These are phyloP conservation scores for Macrophomina pseudophaseolina DNA, from an alignment of 2,329 filamentous ascomycete genomes.

Conservation along the genomic window DNA sequence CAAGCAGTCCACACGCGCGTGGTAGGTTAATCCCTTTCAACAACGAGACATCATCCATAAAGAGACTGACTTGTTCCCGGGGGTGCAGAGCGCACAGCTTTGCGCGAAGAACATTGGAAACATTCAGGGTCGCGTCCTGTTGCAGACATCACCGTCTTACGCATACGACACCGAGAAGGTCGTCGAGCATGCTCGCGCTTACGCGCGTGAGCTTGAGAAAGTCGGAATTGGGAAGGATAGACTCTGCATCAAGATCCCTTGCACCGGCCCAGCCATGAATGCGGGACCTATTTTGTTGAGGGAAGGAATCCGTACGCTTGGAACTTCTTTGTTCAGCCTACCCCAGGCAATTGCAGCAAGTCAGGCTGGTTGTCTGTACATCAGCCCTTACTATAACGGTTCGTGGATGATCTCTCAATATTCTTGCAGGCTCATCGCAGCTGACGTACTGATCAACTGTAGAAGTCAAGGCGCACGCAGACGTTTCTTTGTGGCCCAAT, in stretches of 20 bases:
- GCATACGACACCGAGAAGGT: slow-evolving; percentile 54
- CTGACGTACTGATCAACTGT: background rate
- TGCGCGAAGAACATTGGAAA: slow-evolving; percentile 54
- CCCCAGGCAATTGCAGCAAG: slow-evolving; percentile 57
- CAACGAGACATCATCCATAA: background rate
- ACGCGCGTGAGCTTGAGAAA: slow-evolving; percentile 53
- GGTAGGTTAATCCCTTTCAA: slow-evolving; percentile 32
- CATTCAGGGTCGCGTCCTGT: slow-evolving; percentile 55
- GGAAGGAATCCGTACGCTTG: slow-evolving; percentile 56
- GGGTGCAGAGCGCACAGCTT: slow-evolving; percentile 50
- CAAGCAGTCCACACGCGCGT: slow-evolving; percentile 56
- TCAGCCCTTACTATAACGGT: slow-evolving; percentile 59
- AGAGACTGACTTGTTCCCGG: background rate
- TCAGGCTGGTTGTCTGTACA: slow-evolving; percentile 54
- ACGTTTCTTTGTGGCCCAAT: slow-evolving; percentile 53
- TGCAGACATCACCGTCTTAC: slow-evolving; percentile 55
- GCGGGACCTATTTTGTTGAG: slow-evolving; percentile 50
- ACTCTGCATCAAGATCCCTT: slow-evolving; percentile 59
- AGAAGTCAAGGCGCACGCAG: slow-evolving; percentile 53
- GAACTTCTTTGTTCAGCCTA: slow-evolving; percentile 55
- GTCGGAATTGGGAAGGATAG: slow-evolving; percentile 53
- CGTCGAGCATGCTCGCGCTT: slow-evolving; percentile 53
- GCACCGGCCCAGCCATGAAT: slow-evolving; percentile 54
- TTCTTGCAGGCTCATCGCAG: background rate
- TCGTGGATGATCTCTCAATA: slow-evolving; percentile 15